phyloP scores from a whole-genome alignment of 768 basidiomycete genomes.

The Phylloporus rhodoxanthus region DNA sequence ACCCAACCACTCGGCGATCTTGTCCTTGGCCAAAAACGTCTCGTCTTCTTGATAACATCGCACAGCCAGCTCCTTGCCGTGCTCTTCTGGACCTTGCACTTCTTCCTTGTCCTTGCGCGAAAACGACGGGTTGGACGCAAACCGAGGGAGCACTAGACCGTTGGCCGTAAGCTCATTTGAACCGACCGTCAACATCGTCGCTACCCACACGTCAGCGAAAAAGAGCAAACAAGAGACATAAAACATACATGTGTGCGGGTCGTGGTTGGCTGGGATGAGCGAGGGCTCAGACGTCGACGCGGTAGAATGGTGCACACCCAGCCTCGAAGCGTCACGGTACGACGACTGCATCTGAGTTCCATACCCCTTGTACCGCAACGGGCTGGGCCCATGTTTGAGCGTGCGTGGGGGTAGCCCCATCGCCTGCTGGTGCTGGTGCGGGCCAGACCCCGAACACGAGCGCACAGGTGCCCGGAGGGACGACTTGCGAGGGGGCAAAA shows the following conservation, averaged over 20 bases:
- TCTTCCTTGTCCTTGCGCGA: conserved; percentile 53
- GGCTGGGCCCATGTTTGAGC: conserved; percentile 37
- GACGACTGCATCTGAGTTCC: conserved; percentile 32
- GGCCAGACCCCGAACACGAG: conserved; percentile 27
- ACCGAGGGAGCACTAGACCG: conserved; percentile 42
- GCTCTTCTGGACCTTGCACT: conserved; percentile 49
- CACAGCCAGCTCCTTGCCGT: conserved; percentile 67
- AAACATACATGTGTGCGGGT: conserved; percentile 43
- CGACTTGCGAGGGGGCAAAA: conserved; percentile 27
- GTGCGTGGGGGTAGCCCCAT: conserved; percentile 29
- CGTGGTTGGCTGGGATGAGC: conserved; percentile 50
- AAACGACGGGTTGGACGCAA: conserved; percentile 35
- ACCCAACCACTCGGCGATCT: conserved; percentile 96
- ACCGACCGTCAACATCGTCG: conserved; percentile 21
- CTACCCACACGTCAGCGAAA: conserved; percentile 10
- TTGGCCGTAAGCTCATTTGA: conserved; percentile 55
- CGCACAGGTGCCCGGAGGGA: conserved; percentile 30
- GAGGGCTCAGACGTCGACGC: conserved; percentile 85
- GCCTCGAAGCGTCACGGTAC: conserved; percentile 37
- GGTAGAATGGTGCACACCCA: conserved; percentile 61
- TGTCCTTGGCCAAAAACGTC: conserved; percentile 76
- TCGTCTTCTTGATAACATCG: conserved; percentile 87
- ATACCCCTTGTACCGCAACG: conserved; percentile 40
- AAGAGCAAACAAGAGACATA: conserved; percentile 2
- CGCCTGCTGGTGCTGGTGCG: conserved; percentile 19